A percentile compares a stretch with the other conserved stretches of the same genome.
These are phyloP conservation scores for Sanguinoderma infundibulare DNA, from an alignment of 1,284 basidiomycete genomes.

Conservation along the genomic window DNA sequence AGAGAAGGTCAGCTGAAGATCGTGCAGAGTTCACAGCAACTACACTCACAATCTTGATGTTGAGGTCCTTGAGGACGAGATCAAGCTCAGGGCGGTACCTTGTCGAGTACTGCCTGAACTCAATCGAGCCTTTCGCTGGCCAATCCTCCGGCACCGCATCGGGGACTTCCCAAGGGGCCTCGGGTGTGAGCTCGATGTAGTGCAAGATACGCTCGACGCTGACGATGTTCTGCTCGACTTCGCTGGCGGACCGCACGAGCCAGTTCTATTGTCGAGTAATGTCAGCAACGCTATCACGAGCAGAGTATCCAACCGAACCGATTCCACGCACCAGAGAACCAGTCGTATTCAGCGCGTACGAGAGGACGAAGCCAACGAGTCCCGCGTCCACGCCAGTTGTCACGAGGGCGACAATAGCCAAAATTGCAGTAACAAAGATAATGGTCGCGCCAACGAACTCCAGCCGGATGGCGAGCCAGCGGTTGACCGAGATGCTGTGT, in stretches of 20 bases:
- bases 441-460: constrained; percentile 86
- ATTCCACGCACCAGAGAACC: constrained; percentile 59
- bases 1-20: constrained; percentile 1
- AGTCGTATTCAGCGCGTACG: constrained; percentile 84
- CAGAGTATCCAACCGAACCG: not conserved
- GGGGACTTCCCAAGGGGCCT: constrained; percentile 77
- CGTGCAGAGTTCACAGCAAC: not conserved
- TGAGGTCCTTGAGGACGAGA: constrained; percentile 77
- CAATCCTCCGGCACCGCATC: constrained; percentile 70
- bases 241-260: constrained; percentile 89
- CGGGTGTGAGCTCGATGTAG: constrained; percentile 77
- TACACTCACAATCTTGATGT: constrained; percentile 61
- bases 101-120: constrained; percentile 84
- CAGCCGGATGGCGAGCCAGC: constrained; percentile 81
- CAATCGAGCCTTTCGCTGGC: constrained; percentile 80
- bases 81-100: constrained; percentile 85
- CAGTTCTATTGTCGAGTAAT: constrained; percentile 62
- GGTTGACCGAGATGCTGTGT: constrained; percentile 68
- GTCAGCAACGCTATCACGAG: not conserved
- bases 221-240: constrained; percentile 94
- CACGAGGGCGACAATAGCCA: constrained; percentile 74
- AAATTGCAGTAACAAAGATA: constrained; percentile 74
- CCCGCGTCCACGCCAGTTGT: constrained; percentile 86
- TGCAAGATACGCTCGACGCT: constrained; percentile 81
- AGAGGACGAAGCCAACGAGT: constrained; percentile 89